Percentiles rank a stretch among this genome's conserved stretches.
phyloP scores from a whole-genome alignment of 495 filamentous ascomycete genomes.

The Tuber magnatum region DNA sequence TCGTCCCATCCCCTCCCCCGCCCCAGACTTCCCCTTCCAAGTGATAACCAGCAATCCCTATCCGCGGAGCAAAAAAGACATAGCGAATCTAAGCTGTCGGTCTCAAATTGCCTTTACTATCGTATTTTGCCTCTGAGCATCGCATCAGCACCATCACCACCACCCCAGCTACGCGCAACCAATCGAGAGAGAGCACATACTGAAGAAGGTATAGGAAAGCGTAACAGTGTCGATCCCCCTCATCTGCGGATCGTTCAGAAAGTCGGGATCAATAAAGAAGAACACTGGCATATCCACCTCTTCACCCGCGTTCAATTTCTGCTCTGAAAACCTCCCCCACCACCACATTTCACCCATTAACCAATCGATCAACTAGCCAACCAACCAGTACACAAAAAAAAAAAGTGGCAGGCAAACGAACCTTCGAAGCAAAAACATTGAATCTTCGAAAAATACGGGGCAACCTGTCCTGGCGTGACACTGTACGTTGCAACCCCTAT shows the following conservation, averaged over 20 bases:
- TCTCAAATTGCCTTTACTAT: constrained; percentile 58
- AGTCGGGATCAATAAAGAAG: constrained; percentile 97
- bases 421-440: constrained; percentile 98
- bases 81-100: constrained; percentile 26
- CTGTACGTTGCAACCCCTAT: constrained; percentile 97
- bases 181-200: constrained; percentile 50
- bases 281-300: constrained; percentile 99
- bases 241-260: constrained; percentile 87
- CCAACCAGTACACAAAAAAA: constrained; percentile 12
- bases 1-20: not conserved
- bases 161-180: constrained; percentile 16
- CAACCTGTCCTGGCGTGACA: constrained; percentile 90
- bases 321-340: constrained; percentile 43
- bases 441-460: constrained; percentile 98
- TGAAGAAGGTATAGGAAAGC: constrained; percentile 96
- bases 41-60: not conserved
- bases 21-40: not conserved
- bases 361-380: not conserved
- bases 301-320: constrained; percentile 89
- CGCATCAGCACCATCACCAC: constrained; percentile 41
- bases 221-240: constrained; percentile 89
- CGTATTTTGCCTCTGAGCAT: constrained; percentile 69
- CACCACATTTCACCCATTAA: constrained; percentile 5
- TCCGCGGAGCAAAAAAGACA: not conserved
- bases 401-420: no score